Evolutionary conservation across 2,329 filamentous ascomycete genomes (phyloP).

Genomic region (Curvularia verruculosa): DNA sequence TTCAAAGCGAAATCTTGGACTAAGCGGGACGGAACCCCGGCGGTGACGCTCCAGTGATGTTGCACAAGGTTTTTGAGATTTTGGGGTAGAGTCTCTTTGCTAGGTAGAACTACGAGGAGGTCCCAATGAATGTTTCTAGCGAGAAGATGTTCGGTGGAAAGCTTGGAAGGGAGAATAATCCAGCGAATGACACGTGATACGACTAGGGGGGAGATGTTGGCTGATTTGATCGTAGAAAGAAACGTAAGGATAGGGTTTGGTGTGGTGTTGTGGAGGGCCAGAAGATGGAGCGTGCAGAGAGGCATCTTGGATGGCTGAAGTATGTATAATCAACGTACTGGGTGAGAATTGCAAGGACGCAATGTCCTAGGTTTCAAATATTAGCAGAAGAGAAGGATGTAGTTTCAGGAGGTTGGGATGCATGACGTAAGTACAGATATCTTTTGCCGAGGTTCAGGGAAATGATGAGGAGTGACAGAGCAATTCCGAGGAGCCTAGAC

Average conservation of each 20-base stretch:
- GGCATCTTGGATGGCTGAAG: constrained; percentile 50
- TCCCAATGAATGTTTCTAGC: constrained; percentile 54
- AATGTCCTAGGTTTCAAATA: constrained; percentile 8
- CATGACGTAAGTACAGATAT: constrained; percentile 29
- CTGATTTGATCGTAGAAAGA: constrained; percentile 47
- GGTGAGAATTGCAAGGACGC: not conserved
- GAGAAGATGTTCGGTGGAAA: constrained; percentile 53
- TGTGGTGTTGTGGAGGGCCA: constrained; percentile 50
- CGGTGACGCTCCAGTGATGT: constrained; percentile 47
- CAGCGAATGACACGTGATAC: constrained; percentile 54
- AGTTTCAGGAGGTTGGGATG: constrained; percentile 6
- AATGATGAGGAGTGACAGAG: constrained; percentile 12
- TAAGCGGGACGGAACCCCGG: constrained; percentile 55
- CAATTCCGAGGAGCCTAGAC: not conserved
- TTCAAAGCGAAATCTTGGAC: constrained; percentile 46
- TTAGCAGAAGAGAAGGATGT: not conserved
- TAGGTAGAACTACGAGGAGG: constrained; percentile 54
- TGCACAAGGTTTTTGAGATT: constrained; percentile 30
- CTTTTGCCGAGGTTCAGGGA: constrained; percentile 29
- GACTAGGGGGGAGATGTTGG: constrained; percentile 51
- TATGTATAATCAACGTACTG: not conserved
- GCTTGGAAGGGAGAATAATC: constrained; percentile 56
- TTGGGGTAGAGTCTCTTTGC: constrained; percentile 34
- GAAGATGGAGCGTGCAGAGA: constrained; percentile 56
- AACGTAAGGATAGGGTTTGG: constrained; percentile 48